Percentiles rank a stretch among this genome's conserved stretches.
phyloP scores from a whole-genome alignment of 257 asterid species.

The Sherardia arvensis region DNA sequence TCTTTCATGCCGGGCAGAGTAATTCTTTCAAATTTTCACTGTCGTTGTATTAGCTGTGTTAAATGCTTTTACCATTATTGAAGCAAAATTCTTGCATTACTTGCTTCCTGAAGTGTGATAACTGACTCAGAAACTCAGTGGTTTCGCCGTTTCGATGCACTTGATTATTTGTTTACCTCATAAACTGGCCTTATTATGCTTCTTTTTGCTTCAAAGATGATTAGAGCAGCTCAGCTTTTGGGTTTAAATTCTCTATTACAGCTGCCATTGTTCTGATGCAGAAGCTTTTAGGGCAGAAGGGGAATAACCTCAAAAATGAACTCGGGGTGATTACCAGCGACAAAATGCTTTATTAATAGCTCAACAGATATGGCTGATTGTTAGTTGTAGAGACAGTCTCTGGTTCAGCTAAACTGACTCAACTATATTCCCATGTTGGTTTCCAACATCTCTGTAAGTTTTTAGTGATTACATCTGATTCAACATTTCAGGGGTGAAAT shows the following conservation, averaged over 20 bases:
- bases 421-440: not conserved
- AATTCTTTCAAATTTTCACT: not conserved
- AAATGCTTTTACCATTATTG: not conserved
- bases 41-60: not conserved
- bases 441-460: not conserved
- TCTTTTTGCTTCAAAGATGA: not conserved
- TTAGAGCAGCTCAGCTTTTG: not conserved
- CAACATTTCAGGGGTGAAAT: not conserved
- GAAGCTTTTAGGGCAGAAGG: not conserved
- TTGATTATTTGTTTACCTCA: not conserved
- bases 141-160: conserved; percentile 1
- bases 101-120: not conserved
- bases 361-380: not conserved
- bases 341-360: not conserved
- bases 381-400: not conserved
- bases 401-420: not conserved
- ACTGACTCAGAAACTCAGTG: not conserved
- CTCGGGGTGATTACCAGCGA: not conserved
- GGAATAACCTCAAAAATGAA: not conserved
- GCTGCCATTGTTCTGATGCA: not conserved
- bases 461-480: not conserved
- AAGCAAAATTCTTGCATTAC: not conserved
- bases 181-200: not conserved
- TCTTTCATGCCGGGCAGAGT: not conserved
- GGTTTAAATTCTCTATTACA: not conserved